These are phyloP conservation scores for Bromus sterilis DNA, from an alignment of 176 grass and related monocot genomes.

Conservation along the genomic window DNA sequence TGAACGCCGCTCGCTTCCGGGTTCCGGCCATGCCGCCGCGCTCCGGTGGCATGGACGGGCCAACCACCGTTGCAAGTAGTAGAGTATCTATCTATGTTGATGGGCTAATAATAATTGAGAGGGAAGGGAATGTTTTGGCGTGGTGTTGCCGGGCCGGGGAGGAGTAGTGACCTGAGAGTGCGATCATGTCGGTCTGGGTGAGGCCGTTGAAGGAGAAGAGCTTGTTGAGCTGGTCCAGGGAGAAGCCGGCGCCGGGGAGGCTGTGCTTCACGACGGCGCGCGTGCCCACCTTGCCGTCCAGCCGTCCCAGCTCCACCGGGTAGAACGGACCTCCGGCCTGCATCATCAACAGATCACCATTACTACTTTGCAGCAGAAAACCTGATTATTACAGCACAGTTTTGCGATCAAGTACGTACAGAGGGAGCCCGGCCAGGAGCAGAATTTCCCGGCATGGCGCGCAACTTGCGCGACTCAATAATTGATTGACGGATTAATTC, in stretches of 20 bases:
- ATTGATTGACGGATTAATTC: background rate
- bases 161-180: slow-evolving; percentile 47
- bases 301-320: slow-evolving; percentile 68
- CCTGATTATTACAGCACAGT: background rate
- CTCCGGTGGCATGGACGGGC: background rate
- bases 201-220: slow-evolving; percentile 72
- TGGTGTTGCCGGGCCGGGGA: background rate
- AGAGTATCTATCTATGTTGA: background rate
- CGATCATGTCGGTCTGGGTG: slow-evolving; percentile 85
- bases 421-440: background rate
- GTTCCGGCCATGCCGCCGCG: background rate
- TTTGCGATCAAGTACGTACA: background rate
- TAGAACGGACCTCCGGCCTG: slow-evolving; percentile 64
- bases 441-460: background rate
- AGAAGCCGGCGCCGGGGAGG: slow-evolving; percentile 47
- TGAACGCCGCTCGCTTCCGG: background rate
- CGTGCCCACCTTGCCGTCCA: slow-evolving; percentile 68
- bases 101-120: background rate
- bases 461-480: background rate
- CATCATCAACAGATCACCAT: background rate
- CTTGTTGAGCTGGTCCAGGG: slow-evolving; percentile 61
- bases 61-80: background rate
- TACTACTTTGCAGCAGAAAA: background rate
- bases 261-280: slow-evolving; percentile 70
- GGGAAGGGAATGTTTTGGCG: background rate